Evolutionary conservation across 305 asterid genomes (phyloP).

Genomic region (Fraxinus platypoda): DNA sequence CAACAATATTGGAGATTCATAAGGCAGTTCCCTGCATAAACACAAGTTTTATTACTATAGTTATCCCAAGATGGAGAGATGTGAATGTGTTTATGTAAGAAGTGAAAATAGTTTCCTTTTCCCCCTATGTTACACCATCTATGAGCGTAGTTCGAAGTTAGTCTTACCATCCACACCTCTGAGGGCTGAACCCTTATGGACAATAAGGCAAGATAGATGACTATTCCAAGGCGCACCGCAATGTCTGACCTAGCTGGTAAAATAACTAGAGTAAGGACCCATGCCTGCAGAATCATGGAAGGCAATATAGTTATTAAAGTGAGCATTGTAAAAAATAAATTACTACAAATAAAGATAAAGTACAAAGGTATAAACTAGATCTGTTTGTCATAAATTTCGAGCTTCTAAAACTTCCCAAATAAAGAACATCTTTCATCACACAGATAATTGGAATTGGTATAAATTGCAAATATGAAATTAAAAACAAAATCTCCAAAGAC

Average conservation of each 20-base stretch:
- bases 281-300: slow-evolving; percentile 52
- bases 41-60: slow-evolving; percentile 31
- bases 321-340: not conserved
- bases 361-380: slow-evolving; percentile 9
- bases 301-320: not conserved
- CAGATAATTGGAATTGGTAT: slow-evolving; percentile 6
- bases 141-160: not conserved
- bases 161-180: slow-evolving; percentile 81
- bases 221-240: slow-evolving; percentile 64
- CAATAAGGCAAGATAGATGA: slow-evolving; percentile 54
- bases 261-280: slow-evolving; percentile 83
- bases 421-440: not conserved
- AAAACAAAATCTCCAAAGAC: slow-evolving; percentile 4
- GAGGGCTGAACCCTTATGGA: slow-evolving; percentile 75
- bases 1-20: slow-evolving; percentile 47
- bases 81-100: not conserved
- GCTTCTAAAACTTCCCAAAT: slow-evolving; percentile 2
- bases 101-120: not conserved
- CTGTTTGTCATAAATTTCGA: not conserved
- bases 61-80: slow-evolving; percentile 1
- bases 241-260: slow-evolving; percentile 74
- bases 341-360: not conserved
- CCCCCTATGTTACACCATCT: not conserved
- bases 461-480: not conserved
- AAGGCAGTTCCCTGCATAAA: slow-evolving; percentile 52